Conservation (phyloP, 2,329 filamentous ascomycete species). For the Claviceps citrina region DNA sequence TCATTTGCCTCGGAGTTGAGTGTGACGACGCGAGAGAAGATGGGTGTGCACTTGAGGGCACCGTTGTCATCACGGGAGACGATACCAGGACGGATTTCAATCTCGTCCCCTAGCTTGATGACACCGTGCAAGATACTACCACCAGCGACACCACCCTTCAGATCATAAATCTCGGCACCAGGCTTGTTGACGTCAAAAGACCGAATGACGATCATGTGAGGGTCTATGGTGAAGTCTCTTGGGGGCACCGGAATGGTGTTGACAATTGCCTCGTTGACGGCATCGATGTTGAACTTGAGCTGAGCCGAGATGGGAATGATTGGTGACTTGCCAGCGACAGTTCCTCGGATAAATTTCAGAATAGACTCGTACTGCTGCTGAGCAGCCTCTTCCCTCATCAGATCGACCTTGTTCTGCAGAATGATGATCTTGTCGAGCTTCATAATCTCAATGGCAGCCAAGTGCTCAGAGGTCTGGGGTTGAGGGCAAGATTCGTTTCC, state of each 20-base stretch:
- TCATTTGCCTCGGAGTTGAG: conserved; percentile 97
- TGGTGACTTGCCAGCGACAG: conserved; percentile 83
- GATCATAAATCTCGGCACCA: conserved; percentile 92
- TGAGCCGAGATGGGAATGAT: conserved; percentile 96
- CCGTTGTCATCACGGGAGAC: conserved; percentile 90
- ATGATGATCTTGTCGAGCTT: conserved; percentile 99
- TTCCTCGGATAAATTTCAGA: conserved; percentile 94
- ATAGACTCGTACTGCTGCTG: conserved; percentile 93
- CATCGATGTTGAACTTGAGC: conserved; percentile 98
- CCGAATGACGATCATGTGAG: conserved; percentile 98
- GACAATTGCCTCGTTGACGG: conserved; percentile 90
- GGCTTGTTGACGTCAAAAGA: conserved; percentile 99
- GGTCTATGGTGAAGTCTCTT: conserved; percentile 79
- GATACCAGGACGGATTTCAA: conserved; percentile 97
- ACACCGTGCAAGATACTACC: conserved; percentile 94
- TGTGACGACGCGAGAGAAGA: conserved; percentile 87
- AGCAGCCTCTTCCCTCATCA: conserved; percentile 93
- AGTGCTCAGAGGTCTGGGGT: conserved; percentile 94
- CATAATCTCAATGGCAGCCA: conserved; percentile 99
- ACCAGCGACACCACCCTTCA: conserved; percentile 97
- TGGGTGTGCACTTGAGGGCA: conserved; percentile 89
- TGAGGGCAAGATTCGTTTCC: conserved; percentile 98
- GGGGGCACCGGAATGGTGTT: conserved; percentile 85
- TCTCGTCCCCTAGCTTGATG: conserved; percentile 91
- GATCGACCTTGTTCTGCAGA: conserved; percentile 96